Base-by-base conservation (phyloP, 306 rosid genomes). In the Cicer arietinum region DNA sequence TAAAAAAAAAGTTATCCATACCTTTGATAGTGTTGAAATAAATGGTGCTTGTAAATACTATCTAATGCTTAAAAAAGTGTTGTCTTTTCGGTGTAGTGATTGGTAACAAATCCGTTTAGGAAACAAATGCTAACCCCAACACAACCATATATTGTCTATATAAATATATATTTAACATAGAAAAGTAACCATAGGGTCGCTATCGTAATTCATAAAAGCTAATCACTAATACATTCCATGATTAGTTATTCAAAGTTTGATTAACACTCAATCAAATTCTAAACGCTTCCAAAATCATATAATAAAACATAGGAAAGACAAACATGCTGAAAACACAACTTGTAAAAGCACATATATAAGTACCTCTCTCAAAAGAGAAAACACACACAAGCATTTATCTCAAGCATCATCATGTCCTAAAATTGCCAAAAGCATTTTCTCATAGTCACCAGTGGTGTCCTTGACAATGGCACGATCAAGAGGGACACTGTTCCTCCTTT, bases 391-490 rank as follows among this genome's bases (percentile, higher is more conserved):
- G 50, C 46, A 13, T 11, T 67, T 7, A 12, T 51, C 39, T 77
- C 69, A 77, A 69, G 79, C 79, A 65, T 78, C 84, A 20, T 59
- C 74, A 0, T 74, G 77, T 78, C 85, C 88, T n/a, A 78, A 37
- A 12, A 81, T 78, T 0, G 79, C 83, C 73, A 75, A 10, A 61
- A 78, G 84, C 83, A 81, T 73, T 57, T 81, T 85, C 64, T 81
- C 83, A 17, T 74, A 84, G 78, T 81, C 85, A 16, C 80, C 82
- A 0, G 50, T 72, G 14, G 85, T 79, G 61, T 82, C 88, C 78
- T 85, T 85, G 8, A 2, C 82, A 45, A 85, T 44, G 71, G 89
- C 82, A 3, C 43, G 83, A 1, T 82, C 86, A 77, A 85, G 81
- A 50, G 89, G 81, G 66, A 82, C 61, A 56, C 84, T 82, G 78